A percentile compares a stretch with the other conserved stretches of the same genome.
Conservation (phyloP, 2,329 filamentous ascomycete genomes). For the Trichoderma sp. region DNA sequence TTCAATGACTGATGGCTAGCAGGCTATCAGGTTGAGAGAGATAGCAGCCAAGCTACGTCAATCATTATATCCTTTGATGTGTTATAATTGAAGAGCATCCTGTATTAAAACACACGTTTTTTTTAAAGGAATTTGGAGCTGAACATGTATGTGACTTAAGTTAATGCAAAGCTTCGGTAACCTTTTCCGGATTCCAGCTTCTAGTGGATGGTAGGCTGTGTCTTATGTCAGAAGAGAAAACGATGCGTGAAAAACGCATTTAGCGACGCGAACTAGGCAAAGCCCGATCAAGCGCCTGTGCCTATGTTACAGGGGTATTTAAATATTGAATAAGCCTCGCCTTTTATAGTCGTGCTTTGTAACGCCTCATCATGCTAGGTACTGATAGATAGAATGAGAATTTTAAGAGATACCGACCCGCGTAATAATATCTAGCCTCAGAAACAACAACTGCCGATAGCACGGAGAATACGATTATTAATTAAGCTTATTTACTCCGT, state of each 20-base stretch:
- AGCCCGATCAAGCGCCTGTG: background rate
- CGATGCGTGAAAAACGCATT: background rate
- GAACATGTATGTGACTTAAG: too few relatives aligned
- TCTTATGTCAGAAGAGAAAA: background rate
- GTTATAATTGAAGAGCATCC: too few relatives aligned
- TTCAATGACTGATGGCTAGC: too few relatives aligned
- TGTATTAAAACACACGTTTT: too few relatives aligned
- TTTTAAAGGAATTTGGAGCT: too few relatives aligned
- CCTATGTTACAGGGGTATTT: background rate
- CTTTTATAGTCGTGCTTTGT: background rate
- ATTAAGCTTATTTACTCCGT: background rate
- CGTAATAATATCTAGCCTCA: background rate
- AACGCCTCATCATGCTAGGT: background rate
- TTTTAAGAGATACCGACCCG: background rate
- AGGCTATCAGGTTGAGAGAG: too few relatives aligned
- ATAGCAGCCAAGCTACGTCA: too few relatives aligned
- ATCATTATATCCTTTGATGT: too few relatives aligned
- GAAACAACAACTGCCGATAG: background rate
- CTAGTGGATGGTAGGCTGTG: background rate
- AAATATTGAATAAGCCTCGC: background rate
- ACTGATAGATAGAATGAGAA: background rate
- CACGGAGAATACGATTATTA: slow-evolving; percentile 8
- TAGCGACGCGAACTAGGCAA: background rate
- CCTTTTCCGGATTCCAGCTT: background rate
- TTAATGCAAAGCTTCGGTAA: background rate